Evolutionary conservation across 495 filamentous ascomycete species (phyloP).

Genomic region (Daldinia decipiens): DNA sequence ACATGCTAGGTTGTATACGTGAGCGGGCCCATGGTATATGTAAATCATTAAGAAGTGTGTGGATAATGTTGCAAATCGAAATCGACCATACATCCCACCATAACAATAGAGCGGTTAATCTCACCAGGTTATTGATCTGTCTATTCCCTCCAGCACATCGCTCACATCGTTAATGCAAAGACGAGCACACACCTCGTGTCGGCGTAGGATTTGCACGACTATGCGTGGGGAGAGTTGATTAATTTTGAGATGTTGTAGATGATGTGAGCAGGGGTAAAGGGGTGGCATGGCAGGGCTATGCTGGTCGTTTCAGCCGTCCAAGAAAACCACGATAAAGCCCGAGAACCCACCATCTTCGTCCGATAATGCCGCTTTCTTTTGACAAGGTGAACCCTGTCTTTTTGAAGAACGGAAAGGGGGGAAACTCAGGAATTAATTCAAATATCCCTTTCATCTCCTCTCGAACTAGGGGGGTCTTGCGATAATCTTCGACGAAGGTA

Average conservation of each 20-base stretch:
- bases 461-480: slow-evolving; percentile 7
- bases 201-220: slow-evolving; percentile 32
- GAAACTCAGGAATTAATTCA: slow-evolving; percentile 15
- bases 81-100: slow-evolving; percentile 1
- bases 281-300: slow-evolving; percentile 34
- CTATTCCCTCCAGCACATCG: slow-evolving; percentile 32
- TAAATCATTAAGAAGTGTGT: neutral
- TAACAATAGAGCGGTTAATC: slow-evolving; percentile 3
- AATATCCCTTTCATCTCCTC: slow-evolving; percentile 31
- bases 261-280: neutral
- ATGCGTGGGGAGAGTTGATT: slow-evolving; percentile 3
- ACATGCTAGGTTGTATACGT: too few relatives aligned
- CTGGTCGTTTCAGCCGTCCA: slow-evolving; percentile 34
- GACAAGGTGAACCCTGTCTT: slow-evolving; percentile 26
- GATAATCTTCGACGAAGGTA: slow-evolving; percentile 1
- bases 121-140: neutral
- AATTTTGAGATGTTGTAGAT: neutral
- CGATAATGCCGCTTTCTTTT: slow-evolving; percentile 22
- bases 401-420: slow-evolving; percentile 20
- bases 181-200: slow-evolving; percentile 27
- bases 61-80: slow-evolving; percentile 5
- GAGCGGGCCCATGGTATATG: slow-evolving; percentile 1
- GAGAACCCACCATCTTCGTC: slow-evolving; percentile 32
- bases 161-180: slow-evolving; percentile 8
- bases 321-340: slow-evolving; percentile 25